Conservation (phyloP, 371 early-diverging fungal genomes). For the Mucor lusitanicus region DNA sequence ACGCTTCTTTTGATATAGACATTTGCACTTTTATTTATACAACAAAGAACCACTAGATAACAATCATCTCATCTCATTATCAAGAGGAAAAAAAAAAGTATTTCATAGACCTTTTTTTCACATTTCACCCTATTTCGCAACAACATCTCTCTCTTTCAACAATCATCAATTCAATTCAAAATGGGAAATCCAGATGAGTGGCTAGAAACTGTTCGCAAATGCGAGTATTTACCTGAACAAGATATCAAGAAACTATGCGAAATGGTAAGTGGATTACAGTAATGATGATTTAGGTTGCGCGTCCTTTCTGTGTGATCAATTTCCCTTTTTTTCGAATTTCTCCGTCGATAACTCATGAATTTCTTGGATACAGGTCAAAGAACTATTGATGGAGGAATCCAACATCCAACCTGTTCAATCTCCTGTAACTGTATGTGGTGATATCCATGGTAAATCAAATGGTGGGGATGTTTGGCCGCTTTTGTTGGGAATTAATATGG, state of each 20-base stretch:
- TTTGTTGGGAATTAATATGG: background rate
- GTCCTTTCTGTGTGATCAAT: background rate
- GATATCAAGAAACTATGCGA: constrained; percentile 96
- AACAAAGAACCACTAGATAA: background rate
- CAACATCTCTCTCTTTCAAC: background rate
- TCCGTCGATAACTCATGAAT: background rate
- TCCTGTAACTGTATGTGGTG: constrained; percentile 99
- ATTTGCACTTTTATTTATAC: background rate
- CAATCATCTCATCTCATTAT: background rate
- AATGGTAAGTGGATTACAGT: constrained; percentile 54
- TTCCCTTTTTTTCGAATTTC: background rate
- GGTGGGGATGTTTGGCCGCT: background rate
- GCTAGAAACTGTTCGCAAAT: constrained; percentile 64
- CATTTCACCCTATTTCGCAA: background rate
- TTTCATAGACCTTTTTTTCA: background rate
- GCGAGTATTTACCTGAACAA: constrained; percentile 90
- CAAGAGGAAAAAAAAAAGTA: background rate
- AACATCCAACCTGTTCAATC: constrained; percentile 95
- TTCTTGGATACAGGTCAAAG: constrained; percentile 72
- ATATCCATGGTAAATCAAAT: constrained; percentile 88
- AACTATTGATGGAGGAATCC: constrained; percentile 93
- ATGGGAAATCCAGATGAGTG: constrained; percentile 72
- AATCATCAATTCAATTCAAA: background rate
- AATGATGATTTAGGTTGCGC: background rate
- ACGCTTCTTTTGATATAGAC: background rate